phyloP scores from a whole-genome alignment of 441 rosid species.

The Pelargonium myrrhifolium region DNA sequence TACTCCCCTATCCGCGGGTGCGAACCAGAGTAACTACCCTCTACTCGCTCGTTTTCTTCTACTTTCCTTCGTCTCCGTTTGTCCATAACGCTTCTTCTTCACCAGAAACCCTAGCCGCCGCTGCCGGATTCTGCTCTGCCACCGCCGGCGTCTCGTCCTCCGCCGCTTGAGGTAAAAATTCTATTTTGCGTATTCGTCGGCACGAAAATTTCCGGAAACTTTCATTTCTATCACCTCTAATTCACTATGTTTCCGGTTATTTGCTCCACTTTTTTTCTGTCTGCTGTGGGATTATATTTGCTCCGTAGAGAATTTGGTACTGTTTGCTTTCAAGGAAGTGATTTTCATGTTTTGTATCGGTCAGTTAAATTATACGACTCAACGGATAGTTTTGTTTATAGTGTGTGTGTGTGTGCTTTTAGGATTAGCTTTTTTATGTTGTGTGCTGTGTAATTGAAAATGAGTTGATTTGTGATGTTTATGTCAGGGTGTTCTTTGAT shows the following conservation, averaged over 20 bases:
- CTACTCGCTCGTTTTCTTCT: neutral
- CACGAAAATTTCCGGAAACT: neutral
- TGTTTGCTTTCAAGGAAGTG: neutral
- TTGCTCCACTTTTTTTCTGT: neutral
- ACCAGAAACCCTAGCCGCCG: constrained; percentile 1
- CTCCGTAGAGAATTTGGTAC: neutral
- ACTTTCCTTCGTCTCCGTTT: neutral
- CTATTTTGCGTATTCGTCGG: neutral
- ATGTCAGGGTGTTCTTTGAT: neutral
- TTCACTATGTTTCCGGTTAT: neutral
- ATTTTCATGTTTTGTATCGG: neutral
- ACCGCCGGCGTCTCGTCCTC: neutral
- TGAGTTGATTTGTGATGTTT: too few species aligned
- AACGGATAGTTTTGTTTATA: constrained; percentile 5
- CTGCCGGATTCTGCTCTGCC: neutral
- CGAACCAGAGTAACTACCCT: neutral
- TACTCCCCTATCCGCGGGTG: neutral
- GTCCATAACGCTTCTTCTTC: neutral
- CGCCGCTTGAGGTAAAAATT: neutral
- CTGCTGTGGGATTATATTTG: neutral
- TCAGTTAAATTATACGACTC: neutral
- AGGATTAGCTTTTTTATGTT: neutral
- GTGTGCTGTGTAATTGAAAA: neutral
- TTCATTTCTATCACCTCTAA: neutral
- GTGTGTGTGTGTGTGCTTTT: neutral